Evolutionary conservation across 345 rosid genomes (phyloP), one percentile per base, ranked within the genome.

Genomic region (Mercurialis annua): DNA sequence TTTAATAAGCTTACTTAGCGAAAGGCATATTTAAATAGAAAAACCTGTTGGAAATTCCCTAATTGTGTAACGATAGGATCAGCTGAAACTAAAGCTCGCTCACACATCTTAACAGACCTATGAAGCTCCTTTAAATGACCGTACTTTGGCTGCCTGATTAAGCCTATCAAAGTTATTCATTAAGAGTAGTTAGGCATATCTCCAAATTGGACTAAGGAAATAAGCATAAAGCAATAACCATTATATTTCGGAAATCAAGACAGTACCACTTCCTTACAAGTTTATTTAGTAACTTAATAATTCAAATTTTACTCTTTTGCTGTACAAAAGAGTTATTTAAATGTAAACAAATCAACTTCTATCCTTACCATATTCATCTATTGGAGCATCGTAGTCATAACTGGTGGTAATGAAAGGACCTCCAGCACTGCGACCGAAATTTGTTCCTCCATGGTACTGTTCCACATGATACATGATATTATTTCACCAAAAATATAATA

Each of bases 391-490:
- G 46, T 92, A 95, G 69, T 95, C 99, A 43, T 95, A 95, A 82
- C 99, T 95, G 43, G 99, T 92, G 54, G 96, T 88, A 73, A 95
- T 81, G 81, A 95, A 95, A 36, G 98, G 98, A 69, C 99, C 99
- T 66, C 98, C 99, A 47, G 99, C 98, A 68, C 92, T 84, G 73
- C 98, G 93, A 59, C 98, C 98, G 52, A 95, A 95, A 80, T 92
- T 95, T 65, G 99, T 95, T 64, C 99, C 99, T 76, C 99, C 99
- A 70, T 95, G 97, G 69, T 86, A 95, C 99, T 95, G 84, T 79
- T 83, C 65, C 49, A 65, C 77, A 78, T 17, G 60, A 72, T 51
- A 67, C 31, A 33, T 23, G 43, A 76, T 46, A 58, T 48, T 33
- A 59, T 69, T 54, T 34, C 30, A 44, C 34, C 34, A 20, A 53